Conservation (phyloP, 164 flowering plant species). For the Aristolochia contorta region DNA sequence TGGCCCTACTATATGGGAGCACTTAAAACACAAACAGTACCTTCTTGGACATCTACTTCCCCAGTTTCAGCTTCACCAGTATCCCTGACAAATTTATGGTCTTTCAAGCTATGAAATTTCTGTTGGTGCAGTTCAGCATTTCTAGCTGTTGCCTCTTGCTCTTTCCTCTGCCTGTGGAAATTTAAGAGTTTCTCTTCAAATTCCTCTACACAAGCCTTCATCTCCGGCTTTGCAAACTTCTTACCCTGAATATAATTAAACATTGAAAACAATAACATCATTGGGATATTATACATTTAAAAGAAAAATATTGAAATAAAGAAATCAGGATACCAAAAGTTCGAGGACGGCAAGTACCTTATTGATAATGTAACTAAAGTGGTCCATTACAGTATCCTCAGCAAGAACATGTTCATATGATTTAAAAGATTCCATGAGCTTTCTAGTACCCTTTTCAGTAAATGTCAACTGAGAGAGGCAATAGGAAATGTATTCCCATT, state of each 20-base stretch:
- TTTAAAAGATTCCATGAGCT: constrained; percentile 82
- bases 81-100: constrained; percentile 9
- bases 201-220: constrained; percentile 74
- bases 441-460: constrained; percentile 89
- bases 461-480: constrained; percentile 89
- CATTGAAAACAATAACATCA: neutral
- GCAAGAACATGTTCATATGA: constrained; percentile 70
- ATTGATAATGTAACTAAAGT: constrained; percentile 68
- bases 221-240: constrained; percentile 91
- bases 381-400: constrained; percentile 74
- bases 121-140: constrained; percentile 79
- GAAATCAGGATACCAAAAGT: too few relatives aligned
- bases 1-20: neutral
- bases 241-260: constrained; percentile 36
- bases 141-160: constrained; percentile 73
- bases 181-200: constrained; percentile 86
- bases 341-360: constrained; percentile 40
- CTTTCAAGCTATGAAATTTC: constrained; percentile 34
- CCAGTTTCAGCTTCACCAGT: constrained; percentile 23
- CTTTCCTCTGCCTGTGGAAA: constrained; percentile 74
- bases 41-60: constrained; percentile 37
- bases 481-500: constrained; percentile 84
- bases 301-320: neutral
- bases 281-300: neutral
- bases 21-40: constrained; percentile 14